Base-by-base conservation (phyloP, 2,329 filamentous ascomycete species). In the Cytospora schulzeri region DNA sequence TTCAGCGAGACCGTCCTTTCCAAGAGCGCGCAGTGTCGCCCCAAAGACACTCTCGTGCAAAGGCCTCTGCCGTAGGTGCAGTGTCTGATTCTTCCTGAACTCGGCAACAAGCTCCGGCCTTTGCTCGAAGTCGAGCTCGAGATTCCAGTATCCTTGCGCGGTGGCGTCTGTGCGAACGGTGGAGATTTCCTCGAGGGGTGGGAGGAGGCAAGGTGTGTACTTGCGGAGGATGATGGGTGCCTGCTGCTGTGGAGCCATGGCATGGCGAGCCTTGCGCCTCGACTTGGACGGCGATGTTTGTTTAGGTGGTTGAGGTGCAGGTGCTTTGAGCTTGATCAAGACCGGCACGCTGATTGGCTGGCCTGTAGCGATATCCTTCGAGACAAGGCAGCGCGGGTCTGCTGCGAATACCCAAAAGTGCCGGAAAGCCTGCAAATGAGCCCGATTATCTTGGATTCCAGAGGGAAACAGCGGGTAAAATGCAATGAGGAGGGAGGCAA, bases 381-480 rank as follows among this genome's bases (percentile, higher is more conserved):
- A 86, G 0, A 99, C 87, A 0, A 99, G 84, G 73, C 94, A 98
- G 59, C 96, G 87, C 12, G 92, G 87, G 72, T 99, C 95, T 0
- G 91, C 90, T 1, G 95, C 95, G 4, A 99, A 83, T 14, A 97
- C 94, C 95, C 95, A 99, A 73, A 99, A 91, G 76, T 99, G 94
- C 6, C 96, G 88, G 79, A 99, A 95, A 4, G 96, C 95, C 79
- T 99, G 95, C 7, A 99, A 83, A 72, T 99, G 95, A 14, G 92
- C 93, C 69, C 91, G 90, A 73, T 98, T 98, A 78, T 99, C 95
- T 71, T 96, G 90, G 2, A 98, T 91, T 33, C 87, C 90, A 12
- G 87, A 90, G 0, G 95, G 95, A 74, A 96, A 97, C 24, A 97
- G 84, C 0, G 95, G 95, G 73, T 99, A 99, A 75, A 99, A 96